Evolutionary conservation across 2,329 filamentous ascomycete species (phyloP).

Genomic region (Xylariaceae sp.): DNA sequence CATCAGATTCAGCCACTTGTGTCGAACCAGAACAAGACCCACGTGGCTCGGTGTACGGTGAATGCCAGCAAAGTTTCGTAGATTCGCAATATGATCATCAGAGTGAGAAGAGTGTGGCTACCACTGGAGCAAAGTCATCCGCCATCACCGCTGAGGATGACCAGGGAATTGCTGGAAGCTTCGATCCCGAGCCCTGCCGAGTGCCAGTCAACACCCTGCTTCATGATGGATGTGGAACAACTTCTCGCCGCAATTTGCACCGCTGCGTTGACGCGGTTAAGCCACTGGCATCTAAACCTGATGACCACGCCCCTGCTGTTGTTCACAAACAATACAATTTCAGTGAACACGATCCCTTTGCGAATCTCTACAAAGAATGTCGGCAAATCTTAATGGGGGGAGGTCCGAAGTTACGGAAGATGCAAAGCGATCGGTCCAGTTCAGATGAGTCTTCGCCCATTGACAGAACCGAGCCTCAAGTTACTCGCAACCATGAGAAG

Average conservation of each 20-base stretch:
- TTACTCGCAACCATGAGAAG: slow-evolving; percentile 1
- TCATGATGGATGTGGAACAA: not conserved
- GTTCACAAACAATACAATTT: not conserved
- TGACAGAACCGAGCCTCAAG: not conserved
- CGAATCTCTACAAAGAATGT: slow-evolving; percentile 5
- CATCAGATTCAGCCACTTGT: not conserved
- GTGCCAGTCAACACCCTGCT: not conserved
- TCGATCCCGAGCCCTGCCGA: no score
- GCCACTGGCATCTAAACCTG: not conserved
- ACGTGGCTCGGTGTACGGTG: not conserved
- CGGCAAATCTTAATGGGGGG: not conserved
- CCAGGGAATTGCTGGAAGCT: not conserved
- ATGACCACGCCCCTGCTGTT: not conserved
- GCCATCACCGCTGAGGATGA: not conserved
- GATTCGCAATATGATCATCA: not conserved
- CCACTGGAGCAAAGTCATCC: not conserved
- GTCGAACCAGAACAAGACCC: not conserved
- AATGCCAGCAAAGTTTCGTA: not conserved
- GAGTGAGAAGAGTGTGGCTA: not conserved
- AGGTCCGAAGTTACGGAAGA: no score
- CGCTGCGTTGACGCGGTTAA: not conserved
- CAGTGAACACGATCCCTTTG: slow-evolving; percentile 8
- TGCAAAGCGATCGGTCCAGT: not conserved
- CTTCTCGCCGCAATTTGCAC: not conserved
- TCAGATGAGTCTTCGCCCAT: not conserved